Conservation (phyloP, 2,329 filamentous ascomycete genomes). For the Diaporthe destruens region DNA sequence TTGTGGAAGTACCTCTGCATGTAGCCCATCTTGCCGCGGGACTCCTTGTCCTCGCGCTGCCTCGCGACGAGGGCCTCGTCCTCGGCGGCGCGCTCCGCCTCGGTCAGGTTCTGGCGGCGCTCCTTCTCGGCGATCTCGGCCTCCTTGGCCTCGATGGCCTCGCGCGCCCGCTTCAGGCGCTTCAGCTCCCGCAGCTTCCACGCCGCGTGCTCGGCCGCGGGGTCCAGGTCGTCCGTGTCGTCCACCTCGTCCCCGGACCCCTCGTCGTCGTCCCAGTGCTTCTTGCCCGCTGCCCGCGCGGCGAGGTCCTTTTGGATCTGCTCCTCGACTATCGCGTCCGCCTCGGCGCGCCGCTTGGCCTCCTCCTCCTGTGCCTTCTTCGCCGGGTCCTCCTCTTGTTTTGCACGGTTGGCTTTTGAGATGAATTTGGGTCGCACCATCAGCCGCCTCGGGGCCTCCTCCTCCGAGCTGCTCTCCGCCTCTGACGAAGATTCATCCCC, state of each 20-base stretch:
- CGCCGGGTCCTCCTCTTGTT: conserved; percentile 43
- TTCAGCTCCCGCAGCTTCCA: conserved; percentile 95
- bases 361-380: conserved; percentile 61
- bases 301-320: conserved; percentile 87
- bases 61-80: conserved; percentile 82
- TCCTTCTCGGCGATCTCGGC: conserved; percentile 90
- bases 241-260: conserved; percentile 79
- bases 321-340: conserved; percentile 86
- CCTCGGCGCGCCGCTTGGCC: conserved; percentile 75
- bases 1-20: conserved; percentile 99
- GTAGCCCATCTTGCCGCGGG: conserved; percentile 84
- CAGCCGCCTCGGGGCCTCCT: conserved; percentile 67
- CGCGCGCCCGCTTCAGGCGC: conserved; percentile 87
- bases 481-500: conserved; percentile 54
- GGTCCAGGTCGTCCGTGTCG: conserved; percentile 88
- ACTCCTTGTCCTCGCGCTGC: conserved; percentile 84
- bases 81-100: conserved; percentile 87
- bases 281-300: conserved; percentile 80
- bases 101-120: conserved; percentile 85
- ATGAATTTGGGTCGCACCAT: conserved; percentile 76
- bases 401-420: conserved; percentile 67
- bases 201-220: conserved; percentile 87
- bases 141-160: conserved; percentile 86
- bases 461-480: conserved; percentile 65
- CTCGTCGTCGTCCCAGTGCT: conserved; percentile 84